Percentiles rank a stretch among this genome's conserved stretches.
These are phyloP conservation scores for Cordyceps cicadae DNA, from an alignment of 2,329 filamentous ascomycete species.

Conservation along the genomic window DNA sequence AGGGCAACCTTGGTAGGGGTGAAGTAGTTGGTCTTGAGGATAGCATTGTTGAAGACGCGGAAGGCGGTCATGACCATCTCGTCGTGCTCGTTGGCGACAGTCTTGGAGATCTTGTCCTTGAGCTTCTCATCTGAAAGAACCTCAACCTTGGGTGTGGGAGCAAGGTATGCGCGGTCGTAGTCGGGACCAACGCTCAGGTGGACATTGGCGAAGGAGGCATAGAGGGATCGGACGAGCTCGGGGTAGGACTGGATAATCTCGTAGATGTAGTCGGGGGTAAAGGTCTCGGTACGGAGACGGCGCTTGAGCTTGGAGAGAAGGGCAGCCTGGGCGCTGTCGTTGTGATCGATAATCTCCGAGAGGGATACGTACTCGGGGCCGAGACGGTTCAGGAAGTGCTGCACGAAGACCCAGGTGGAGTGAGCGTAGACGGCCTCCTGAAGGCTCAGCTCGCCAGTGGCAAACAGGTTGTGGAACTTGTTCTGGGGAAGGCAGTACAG, in stretches of 20 bases:
- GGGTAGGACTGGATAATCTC: slow-evolving; percentile 94
- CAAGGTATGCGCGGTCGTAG: slow-evolving; percentile 41
- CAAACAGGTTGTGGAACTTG: slow-evolving; percentile 87
- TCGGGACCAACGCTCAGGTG: slow-evolving; percentile 56
- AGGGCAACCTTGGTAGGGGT: slow-evolving; percentile 97
- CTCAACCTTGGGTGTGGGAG: slow-evolving; percentile 50
- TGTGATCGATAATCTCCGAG: slow-evolving; percentile 67
- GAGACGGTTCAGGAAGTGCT: slow-evolving; percentile 94
- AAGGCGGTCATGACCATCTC: slow-evolving; percentile 98
- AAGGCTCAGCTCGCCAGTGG: slow-evolving; percentile 74
- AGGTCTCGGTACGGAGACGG: slow-evolving; percentile 88
- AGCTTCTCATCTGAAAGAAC: slow-evolving; percentile 69
- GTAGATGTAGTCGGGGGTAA: slow-evolving; percentile 94
- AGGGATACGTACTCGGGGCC: slow-evolving; percentile 88
- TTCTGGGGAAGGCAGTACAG: slow-evolving; percentile 97
- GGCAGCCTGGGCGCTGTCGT: slow-evolving; percentile 77
- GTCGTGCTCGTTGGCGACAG: slow-evolving; percentile 88
- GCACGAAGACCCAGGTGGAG: slow-evolving; percentile 94
- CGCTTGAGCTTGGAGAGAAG: slow-evolving; percentile 92
- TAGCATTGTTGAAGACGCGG: slow-evolving; percentile 85
- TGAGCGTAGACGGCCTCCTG: slow-evolving; percentile 98
- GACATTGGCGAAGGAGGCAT: slow-evolving; percentile 82
- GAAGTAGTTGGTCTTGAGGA: slow-evolving; percentile 95
- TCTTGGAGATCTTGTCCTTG: slow-evolving; percentile 67
- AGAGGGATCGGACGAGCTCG: slow-evolving; percentile 74